Evolutionary conservation across 106 monocot genomes (phyloP), one percentile per base, ranked within the genome.

Genomic region (Acanthochlamys bracteata): DNA sequence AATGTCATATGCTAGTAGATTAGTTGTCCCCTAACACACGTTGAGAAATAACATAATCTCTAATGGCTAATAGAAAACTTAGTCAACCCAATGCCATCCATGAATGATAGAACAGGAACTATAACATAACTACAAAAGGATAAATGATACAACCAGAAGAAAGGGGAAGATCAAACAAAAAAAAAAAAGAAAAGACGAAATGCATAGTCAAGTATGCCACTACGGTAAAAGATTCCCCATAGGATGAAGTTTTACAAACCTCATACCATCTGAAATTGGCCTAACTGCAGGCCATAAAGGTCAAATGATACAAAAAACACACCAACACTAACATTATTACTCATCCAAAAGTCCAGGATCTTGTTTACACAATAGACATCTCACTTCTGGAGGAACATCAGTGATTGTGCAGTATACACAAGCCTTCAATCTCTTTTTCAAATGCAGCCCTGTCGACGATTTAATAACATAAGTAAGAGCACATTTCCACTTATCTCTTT

Each of bases 311-410:
- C 67, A 67, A 15, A 16, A 21, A 33, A 43, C 6, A 9, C 11
- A 64, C 17, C 26, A 14, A 21, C 24, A 8, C 17, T 11, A 23
- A 17, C 10, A 39, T 4, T 42, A 7, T 15, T 15, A 14, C n/a
- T 57, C 85, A 72, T 66, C 81, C 85, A 86, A 69, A 75, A 81
- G 47, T 86, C 85, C 71, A 80, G 81, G 41, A 86, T 75, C 81
- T 51, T 76, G 66, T 69, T 81, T 86, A 66, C 85, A 86, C 22
- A 86, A 61, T 25, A 75, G 81, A 57, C 85, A 86, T 21, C 21
- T 71, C 25, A 86, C 47, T 41, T 81, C 85, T 1, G 74, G 78
- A 20, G 81, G 85, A 60, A 78, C 40, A 65, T 78, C 71, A 58
- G 43, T 63, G 11, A 66, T 58, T 39, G 61, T 71, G 64, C 19